A percentile compares a stretch with the other conserved stretches of the same genome.
phyloP scores from a whole-genome alignment of 768 basidiomycete genomes.

The Fistulinella prunicolor region DNA sequence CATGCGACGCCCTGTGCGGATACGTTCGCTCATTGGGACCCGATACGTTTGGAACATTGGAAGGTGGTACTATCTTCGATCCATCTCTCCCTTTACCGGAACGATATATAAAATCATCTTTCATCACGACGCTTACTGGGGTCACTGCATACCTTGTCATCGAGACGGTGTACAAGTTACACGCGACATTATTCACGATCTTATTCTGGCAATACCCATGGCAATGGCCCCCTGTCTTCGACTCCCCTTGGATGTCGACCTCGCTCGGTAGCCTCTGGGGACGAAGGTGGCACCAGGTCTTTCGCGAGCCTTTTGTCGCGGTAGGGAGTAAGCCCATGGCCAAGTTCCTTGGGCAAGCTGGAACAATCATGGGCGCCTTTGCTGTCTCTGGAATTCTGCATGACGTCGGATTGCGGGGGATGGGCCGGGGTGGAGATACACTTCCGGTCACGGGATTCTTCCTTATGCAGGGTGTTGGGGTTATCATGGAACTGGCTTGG shows the following conservation, averaged over 20 bases:
- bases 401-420: slow-evolving; percentile 53
- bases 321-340: slow-evolving; percentile 48
- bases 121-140: slow-evolving; percentile 44
- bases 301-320: slow-evolving; percentile 53
- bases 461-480: slow-evolving; percentile 52
- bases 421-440: slow-evolving; percentile 52
- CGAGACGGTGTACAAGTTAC: slow-evolving; percentile 39
- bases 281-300: slow-evolving; percentile 65
- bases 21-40: slow-evolving; percentile 33
- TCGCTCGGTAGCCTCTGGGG: slow-evolving; percentile 66
- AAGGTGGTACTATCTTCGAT: slow-evolving; percentile 39
- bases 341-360: slow-evolving; percentile 50
- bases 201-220: slow-evolving; percentile 47
- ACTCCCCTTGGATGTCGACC: slow-evolving; percentile 52
- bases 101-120: slow-evolving; percentile 41
- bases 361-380: slow-evolving; percentile 57
- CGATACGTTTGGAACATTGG: slow-evolving; percentile 33
- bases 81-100: slow-evolving; percentile 29
- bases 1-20: slow-evolving; percentile 2
- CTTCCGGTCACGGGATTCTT: slow-evolving; percentile 48
- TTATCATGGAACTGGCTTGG: slow-evolving; percentile 49
- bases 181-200: slow-evolving; percentile 42
- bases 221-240: slow-evolving; percentile 65
- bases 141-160: slow-evolving; percentile 45
- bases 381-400: slow-evolving; percentile 60